These are phyloP conservation scores for Claviceps sp. DNA, from an alignment of 2,329 filamentous ascomycete genomes.

Conservation along the genomic window DNA sequence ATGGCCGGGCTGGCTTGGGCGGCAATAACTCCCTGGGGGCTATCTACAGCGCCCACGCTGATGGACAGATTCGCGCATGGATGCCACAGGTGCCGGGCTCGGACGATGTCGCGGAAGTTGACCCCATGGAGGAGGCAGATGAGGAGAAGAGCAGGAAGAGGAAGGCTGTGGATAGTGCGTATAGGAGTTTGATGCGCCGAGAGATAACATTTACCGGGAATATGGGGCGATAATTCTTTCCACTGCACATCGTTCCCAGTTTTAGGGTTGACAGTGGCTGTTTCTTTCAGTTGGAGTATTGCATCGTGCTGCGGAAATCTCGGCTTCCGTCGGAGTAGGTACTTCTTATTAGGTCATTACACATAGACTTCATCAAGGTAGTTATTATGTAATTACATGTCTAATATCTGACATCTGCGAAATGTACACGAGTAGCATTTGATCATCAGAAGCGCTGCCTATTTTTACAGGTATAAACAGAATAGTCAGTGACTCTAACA, in stretches of 20 bases:
- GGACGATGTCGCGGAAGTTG: slow-evolving; percentile 34
- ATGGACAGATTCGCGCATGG: slow-evolving; percentile 77
- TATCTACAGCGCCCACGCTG: slow-evolving; percentile 69
- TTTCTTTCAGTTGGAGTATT: neutral
- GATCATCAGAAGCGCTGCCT: too few species aligned
- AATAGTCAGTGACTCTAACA: too few species aligned
- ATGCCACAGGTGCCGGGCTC: slow-evolving; percentile 42
- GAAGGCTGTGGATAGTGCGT: slow-evolving; percentile 68
- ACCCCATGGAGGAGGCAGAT: slow-evolving; percentile 24
- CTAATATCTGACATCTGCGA: too few species aligned
- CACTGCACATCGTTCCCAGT: neutral
- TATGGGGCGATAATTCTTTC: neutral
- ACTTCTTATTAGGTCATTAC: too few species aligned
- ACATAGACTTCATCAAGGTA: too few species aligned
- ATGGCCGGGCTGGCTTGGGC: slow-evolving; percentile 41
- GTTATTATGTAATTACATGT: too few species aligned
- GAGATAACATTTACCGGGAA: slow-evolving; percentile 48
- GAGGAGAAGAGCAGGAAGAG: slow-evolving; percentile 51
- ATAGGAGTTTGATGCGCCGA: slow-evolving; percentile 59
- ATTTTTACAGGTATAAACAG: too few species aligned
- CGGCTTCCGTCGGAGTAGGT: too few species aligned
- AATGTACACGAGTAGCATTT: too few species aligned
- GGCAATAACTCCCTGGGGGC: slow-evolving; percentile 37
- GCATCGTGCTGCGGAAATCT: too few species aligned
- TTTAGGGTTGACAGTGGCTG: neutral